Percentiles rank a stretch among this genome's conserved stretches.
phyloP scores from a whole-genome alignment of 495 filamentous ascomycete genomes.

The Jackrogersella multiformis region DNA sequence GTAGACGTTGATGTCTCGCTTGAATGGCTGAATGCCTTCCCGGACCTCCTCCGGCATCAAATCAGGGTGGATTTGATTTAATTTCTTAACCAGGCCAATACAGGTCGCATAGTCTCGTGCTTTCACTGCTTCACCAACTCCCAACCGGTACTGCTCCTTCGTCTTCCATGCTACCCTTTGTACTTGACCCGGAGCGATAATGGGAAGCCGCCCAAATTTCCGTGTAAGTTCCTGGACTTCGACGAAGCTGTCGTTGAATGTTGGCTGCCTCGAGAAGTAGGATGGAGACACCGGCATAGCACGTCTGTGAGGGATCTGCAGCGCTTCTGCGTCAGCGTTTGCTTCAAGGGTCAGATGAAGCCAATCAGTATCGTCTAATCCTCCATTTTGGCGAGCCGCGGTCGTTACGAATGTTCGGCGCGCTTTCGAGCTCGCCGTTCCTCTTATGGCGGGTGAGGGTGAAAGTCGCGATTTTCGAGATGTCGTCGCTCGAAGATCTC shows the following conservation, averaged over 20 bases:
- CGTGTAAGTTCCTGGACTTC: slow-evolving; percentile 73
- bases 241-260: slow-evolving; percentile 87
- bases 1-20: slow-evolving; percentile 77
- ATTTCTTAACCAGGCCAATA: slow-evolving; percentile 74
- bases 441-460: slow-evolving; percentile 18
- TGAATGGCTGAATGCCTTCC: slow-evolving; percentile 71
- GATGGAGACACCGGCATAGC: slow-evolving; percentile 85
- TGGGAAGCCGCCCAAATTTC: slow-evolving; percentile 76
- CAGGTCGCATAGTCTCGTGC: slow-evolving; percentile 81
- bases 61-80: slow-evolving; percentile 86
- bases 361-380: slow-evolving; percentile 1
- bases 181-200: slow-evolving; percentile 66
- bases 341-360: slow-evolving; percentile 34
- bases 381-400: slow-evolving; percentile 13
- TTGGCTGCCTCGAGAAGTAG: slow-evolving; percentile 88
- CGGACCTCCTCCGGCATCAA: slow-evolving; percentile 76
- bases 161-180: slow-evolving; percentile 87
- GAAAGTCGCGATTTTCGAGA: slow-evolving; percentile 36
- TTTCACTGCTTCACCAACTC: slow-evolving; percentile 79
- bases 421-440: slow-evolving; percentile 12
- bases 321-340: slow-evolving; percentile 24
- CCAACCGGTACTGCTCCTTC: slow-evolving; percentile 75
- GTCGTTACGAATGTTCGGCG: slow-evolving; percentile 36
- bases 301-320: slow-evolving; percentile 60
- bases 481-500: slow-evolving; percentile 31